Conservation (phyloP, 2,329 filamentous ascomycete genomes). For the Coniella vitis region DNA sequence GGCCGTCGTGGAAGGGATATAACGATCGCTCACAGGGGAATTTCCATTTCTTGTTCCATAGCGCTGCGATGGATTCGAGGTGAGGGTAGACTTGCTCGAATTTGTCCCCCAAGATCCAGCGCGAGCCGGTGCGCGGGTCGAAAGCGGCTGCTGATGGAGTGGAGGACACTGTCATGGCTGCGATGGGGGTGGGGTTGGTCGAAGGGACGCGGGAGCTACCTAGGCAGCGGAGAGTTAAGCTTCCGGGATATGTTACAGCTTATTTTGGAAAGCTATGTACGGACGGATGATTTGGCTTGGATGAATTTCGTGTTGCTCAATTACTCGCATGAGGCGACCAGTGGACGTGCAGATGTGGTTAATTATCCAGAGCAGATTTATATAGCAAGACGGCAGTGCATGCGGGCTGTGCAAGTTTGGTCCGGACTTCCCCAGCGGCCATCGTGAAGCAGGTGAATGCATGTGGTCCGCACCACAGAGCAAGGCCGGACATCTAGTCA, state of each 20-base stretch:
- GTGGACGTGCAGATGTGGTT: neutral
- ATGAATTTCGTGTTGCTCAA: too few species aligned
- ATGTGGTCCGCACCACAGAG: too few species aligned
- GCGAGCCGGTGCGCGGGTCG: neutral
- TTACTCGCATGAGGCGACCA: too few species aligned
- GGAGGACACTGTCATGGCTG: neutral
- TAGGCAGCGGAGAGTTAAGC: too few species aligned
- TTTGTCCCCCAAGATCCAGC: conserved; percentile 3
- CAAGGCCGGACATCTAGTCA: too few species aligned
- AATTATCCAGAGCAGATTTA: neutral
- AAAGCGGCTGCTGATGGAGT: neutral
- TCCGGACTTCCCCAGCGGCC: neutral
- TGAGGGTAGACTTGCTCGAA: conserved; percentile 4
- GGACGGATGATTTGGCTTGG: too few species aligned
- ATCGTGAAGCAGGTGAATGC: too few species aligned
- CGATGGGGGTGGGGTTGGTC: neutral
- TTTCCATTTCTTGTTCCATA: conserved; percentile 76
- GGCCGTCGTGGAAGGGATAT: conserved; percentile 67
- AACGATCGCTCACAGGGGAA: conserved; percentile 43
- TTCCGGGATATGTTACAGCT: too few species aligned
- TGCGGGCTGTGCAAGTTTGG: neutral
- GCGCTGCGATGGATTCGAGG: conserved; percentile 34
- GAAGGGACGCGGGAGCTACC: neutral
- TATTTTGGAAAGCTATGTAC: too few species aligned
- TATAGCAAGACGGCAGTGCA: neutral